phyloP scores from a whole-genome alignment of 306 rosid species.

The Cyclanthera cordifolia region DNA sequence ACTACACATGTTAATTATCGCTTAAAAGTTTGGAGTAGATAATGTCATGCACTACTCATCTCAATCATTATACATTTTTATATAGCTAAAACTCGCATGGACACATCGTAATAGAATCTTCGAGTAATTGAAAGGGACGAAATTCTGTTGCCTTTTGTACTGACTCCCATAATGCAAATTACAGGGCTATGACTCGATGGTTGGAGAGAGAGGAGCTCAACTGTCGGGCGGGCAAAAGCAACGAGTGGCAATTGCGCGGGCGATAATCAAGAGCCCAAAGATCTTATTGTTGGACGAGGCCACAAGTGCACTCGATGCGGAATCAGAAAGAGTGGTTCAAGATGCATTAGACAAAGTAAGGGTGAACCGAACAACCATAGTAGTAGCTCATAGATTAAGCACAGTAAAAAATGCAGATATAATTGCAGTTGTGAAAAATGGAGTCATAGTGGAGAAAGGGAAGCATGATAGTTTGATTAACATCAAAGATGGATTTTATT shows the following conservation, averaged over 20 bases:
- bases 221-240: conserved; percentile 80
- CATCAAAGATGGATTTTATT: conserved; percentile 42
- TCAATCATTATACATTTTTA: no score
- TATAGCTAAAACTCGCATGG: neutral
- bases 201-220: conserved; percentile 63
- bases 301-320: conserved; percentile 74
- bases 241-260: conserved; percentile 66
- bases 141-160: no score
- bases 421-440: conserved; percentile 59
- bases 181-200: conserved; percentile 59
- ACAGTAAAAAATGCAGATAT: conserved; percentile 48
- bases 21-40: no score
- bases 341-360: conserved; percentile 56
- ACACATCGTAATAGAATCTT: no score
- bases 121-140: no score
- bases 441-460: conserved; percentile 59
- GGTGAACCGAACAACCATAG: conserved; percentile 48
- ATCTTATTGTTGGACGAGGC: conserved; percentile 64
- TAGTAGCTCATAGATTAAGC: conserved; percentile 60
- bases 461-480: conserved; percentile 46
- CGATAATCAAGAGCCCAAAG: conserved; percentile 52
- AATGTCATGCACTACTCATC: neutral
- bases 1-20: no score
- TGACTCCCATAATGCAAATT: neutral
- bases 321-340: conserved; percentile 59